A percentile compares a stretch with the other conserved stretches of the same genome.
Evolutionary conservation across 2,329 filamentous ascomycete genomes (phyloP).

Genomic region (Fusarium xylarioides): DNA sequence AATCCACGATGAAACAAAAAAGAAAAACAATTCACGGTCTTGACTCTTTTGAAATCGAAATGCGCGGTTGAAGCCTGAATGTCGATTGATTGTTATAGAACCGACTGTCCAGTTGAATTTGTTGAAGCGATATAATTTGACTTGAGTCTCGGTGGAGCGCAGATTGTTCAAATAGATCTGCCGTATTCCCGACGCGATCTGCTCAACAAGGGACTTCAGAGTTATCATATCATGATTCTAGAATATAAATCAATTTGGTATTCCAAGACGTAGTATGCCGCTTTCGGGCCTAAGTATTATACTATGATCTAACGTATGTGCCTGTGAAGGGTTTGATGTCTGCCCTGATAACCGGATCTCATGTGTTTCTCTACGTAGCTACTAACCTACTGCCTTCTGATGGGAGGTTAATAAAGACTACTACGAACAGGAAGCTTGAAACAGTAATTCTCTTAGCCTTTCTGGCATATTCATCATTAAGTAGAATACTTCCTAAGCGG

Average conservation of each 20-base stretch:
- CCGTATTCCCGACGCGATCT: conserved; percentile 33
- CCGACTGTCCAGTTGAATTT: background rate
- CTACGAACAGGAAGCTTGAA: background rate
- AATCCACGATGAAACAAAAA: conserved; percentile 15
- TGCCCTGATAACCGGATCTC: background rate
- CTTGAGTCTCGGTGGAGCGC: background rate
- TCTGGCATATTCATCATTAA: background rate
- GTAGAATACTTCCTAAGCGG: too few species aligned
- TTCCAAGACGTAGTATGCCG: too few species aligned
- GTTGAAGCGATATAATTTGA: background rate
- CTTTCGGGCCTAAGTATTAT: background rate
- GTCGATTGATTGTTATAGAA: background rate
- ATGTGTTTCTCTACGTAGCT: background rate
- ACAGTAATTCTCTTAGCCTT: too few species aligned
- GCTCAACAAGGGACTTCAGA: background rate
- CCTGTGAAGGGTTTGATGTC: background rate
- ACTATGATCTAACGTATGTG: background rate
- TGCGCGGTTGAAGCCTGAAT: background rate
- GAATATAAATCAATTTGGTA: background rate
- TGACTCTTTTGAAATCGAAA: background rate
- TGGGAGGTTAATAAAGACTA: background rate
- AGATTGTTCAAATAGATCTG: conserved; percentile 36
- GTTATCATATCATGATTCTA: background rate
- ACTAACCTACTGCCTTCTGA: background rate
- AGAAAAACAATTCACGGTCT: conserved; percentile 10